Base-by-base conservation (phyloP, 352 stramenopile genomes). In the Globisporangium splendens region DNA sequence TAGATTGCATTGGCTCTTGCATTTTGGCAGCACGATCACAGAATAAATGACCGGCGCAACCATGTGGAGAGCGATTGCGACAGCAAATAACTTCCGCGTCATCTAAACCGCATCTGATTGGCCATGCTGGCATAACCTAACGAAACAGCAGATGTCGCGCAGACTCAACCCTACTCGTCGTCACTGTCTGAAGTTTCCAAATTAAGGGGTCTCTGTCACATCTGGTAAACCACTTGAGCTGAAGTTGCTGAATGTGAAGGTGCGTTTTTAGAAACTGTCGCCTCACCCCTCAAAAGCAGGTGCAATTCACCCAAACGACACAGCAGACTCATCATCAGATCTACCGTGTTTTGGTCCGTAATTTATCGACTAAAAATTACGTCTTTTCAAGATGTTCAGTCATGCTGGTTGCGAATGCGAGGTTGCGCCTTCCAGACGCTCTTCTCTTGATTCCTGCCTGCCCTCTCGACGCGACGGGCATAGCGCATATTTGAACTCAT, bases 141-240 rank as follows among this genome's bases (percentile, higher is more conserved):
- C 20, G 15, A 21, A 43, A 35, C 28, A 54, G 28, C 48, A 31
- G 6, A 13, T 48, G 10, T 18, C 46, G 14, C 12, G 28, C 46
- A 51, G 18, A 31, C 38, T 51, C 53, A 59, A 59, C 53, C 53
- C 53, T 59, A 59, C 0, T 59, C 41, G 1, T 22, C 33, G 1
- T 2, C 8, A 38, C 47, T 47, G 22, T 24, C 50, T 56, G 35
- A 56, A 48, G 50, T 56, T 56, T 12, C 31, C 35, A 48, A 5
- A 48, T 48, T 11, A 24, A 28, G 35, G 35, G 39, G 12, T n/a
- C 39, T 2, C 39, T 44, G 39, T 17, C 12, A 46, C 18, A 17
- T 24, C 20, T 2, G 8, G 12, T 18, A 47, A 47, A 8, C 8
- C 39, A 18, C 38, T 17, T 43, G 38, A 2, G 8, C 39, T 15